Base-by-base conservation (phyloP, 129 eudicot genomes). In the Lactuca sativa region DNA sequence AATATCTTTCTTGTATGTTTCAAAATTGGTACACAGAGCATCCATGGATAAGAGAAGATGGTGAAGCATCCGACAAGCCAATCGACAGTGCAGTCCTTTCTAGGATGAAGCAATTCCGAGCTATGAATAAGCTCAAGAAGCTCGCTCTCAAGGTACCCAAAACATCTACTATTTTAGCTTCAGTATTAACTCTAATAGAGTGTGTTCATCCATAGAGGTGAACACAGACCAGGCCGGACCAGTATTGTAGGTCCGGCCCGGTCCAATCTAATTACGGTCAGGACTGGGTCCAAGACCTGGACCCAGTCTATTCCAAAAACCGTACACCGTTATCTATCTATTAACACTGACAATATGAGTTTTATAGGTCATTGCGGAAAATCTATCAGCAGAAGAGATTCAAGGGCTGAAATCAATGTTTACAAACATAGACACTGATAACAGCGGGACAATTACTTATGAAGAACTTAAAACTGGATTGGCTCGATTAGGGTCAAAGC, bases 101-200 rank as follows among this genome's bases (percentile, higher is more conserved):
- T 3, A 86, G 96, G 83, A 88, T 92, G 96, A 92, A 92, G 80
- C 97, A 92, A 67, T 92, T 92, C 83, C 81, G 97, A 84, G 97
- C 92, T 47, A 92, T 92, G 97, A 92, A 92, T 87, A 92, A 92
- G 67, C 93, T 88, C 73, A 92, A 92, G 80, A 84, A 92, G 74
- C 97, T 92, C 58, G 97, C 97, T 18, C 83, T 91, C 31, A 91
- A 91, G 96, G 97, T 91, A 66, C 56, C 37, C 3, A 25, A 31
- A 18, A 32, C 4, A 18, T 54, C 6, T 62, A n/a, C 55, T 9
- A 37, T 4, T 15, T 12, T 49, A 32, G 21, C 49, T 54, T 18
- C 68, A 37, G n/a, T 12, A 31, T 9, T 16, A 48, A 48, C 40
- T 33, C 38, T 36, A 36, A 36, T 36, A 36, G 30, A 25, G 30